These are phyloP conservation scores for Rubia balearica DNA, from an alignment of 305 asterid species.

Conservation along the genomic window DNA sequence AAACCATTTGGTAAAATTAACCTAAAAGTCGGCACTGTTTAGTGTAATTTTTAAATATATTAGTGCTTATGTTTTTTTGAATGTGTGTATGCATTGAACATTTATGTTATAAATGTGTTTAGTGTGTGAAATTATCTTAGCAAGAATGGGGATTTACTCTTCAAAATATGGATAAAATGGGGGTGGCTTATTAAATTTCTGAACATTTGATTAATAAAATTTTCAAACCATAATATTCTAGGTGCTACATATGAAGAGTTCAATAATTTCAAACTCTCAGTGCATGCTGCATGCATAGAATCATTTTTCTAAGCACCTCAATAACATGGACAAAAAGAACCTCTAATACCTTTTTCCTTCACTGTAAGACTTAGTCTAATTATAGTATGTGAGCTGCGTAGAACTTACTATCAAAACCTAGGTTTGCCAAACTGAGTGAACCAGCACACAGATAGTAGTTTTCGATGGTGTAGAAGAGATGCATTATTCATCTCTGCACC, in stretches of 20 bases:
- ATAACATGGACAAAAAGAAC: slow-evolving; percentile 42
- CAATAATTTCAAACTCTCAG: slow-evolving; percentile 87
- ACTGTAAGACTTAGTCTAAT: slow-evolving; percentile 49
- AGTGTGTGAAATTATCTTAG: no score
- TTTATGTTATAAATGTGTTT: no score
- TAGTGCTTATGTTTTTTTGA: no score
- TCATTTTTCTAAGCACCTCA: slow-evolving; percentile 33
- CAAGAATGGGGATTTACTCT: no score
- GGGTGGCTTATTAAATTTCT: no score
- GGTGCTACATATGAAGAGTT: slow-evolving; percentile 38
- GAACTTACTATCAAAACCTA: background rate
- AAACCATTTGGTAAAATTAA: no score
- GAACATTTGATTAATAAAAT: no score
- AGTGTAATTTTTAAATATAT: no score
- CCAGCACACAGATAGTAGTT: slow-evolving; percentile 53
- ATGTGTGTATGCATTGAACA: no score
- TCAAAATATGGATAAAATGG: no score
- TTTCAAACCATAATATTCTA: no score
- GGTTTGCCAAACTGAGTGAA: slow-evolving; percentile 40
- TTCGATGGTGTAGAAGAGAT: slow-evolving; percentile 54
- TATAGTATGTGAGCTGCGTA: slow-evolving; percentile 10
- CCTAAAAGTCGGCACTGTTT: no score
- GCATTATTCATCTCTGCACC: slow-evolving; percentile 22
- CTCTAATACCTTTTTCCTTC: slow-evolving; percentile 38
- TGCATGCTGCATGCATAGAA: slow-evolving; percentile 83